These are phyloP conservation scores for Aspergillus coremiiformis DNA, from an alignment of 495 filamentous ascomycete genomes.

Conservation along the genomic window DNA sequence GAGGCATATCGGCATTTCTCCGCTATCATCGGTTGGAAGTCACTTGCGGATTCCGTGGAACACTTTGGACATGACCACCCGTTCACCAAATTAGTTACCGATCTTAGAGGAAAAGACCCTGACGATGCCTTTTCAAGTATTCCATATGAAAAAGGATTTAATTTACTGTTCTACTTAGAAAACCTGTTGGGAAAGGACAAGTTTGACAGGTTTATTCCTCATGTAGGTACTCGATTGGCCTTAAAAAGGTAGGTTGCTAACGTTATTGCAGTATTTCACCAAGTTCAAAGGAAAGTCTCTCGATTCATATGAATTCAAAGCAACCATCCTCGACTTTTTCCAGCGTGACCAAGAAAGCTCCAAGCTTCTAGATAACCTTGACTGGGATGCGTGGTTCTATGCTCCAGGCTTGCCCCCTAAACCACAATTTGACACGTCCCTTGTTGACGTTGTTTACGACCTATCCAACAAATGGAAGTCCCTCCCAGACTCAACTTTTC, in stretches of 20 bases:
- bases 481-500: constrained; percentile 44
- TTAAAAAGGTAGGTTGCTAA: constrained; percentile 7
- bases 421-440: constrained; percentile 79
- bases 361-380: constrained; percentile 58
- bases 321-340: constrained; percentile 81
- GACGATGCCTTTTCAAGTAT: constrained; percentile 90
- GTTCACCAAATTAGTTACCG: constrained; percentile 84
- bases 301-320: constrained; percentile 88
- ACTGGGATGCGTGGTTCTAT: constrained; percentile 89
- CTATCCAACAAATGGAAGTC: constrained; percentile 73
- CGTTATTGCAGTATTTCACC: constrained; percentile 61
- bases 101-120: constrained; percentile 83
- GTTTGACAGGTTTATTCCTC: constrained; percentile 89
- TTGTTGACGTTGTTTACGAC: constrained; percentile 77
- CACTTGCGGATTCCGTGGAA: constrained; percentile 65
- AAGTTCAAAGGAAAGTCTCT: constrained; percentile 72
- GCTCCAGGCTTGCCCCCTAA: constrained; percentile 79
- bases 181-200: constrained; percentile 73
- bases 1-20: constrained; percentile 85
- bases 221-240: constrained; percentile 37
- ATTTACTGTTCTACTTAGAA: constrained; percentile 78
- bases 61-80: constrained; percentile 74
- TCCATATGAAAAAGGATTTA: constrained; percentile 69
- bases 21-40: constrained; percentile 65
- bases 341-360: constrained; percentile 55